phyloP scores from a whole-genome alignment of 176 grass and related monocot species.

The Triticum monococcum region DNA sequence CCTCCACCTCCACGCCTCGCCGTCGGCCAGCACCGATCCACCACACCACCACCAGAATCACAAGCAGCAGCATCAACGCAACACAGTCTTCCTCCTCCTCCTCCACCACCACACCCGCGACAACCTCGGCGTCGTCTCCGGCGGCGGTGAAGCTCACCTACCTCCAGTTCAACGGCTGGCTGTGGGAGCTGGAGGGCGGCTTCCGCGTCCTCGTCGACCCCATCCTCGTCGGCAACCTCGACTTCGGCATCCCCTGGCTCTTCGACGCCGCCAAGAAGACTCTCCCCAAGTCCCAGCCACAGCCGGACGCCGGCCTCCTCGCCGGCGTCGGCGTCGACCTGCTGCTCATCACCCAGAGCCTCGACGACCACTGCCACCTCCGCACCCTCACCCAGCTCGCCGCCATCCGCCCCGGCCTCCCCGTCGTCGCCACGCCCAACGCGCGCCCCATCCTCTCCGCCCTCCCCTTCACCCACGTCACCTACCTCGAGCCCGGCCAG shows the following conservation, averaged over 20 bases:
- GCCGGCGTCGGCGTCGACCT: constrained; percentile 41
- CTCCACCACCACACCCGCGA: not conserved
- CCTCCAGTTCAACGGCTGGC: constrained; percentile 80
- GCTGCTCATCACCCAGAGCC: constrained; percentile 92
- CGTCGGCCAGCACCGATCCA: not conserved
- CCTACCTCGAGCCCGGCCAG: constrained; percentile 79
- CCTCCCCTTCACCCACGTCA: constrained; percentile 55
- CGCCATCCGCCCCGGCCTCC: constrained; percentile 43
- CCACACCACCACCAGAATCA: not conserved
- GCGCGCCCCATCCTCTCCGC: constrained; percentile 48
- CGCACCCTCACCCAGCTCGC: constrained; percentile 67
- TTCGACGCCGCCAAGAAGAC: constrained; percentile 79
- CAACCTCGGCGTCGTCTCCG: not conserved
- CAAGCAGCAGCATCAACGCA: not conserved
- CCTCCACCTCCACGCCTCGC: not conserved
- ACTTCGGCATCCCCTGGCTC: constrained; percentile 84
- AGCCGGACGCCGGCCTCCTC: too few relatives aligned
- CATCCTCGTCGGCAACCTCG: constrained; percentile 40
- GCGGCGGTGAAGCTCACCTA: constrained; percentile 25
- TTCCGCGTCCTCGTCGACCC: constrained; percentile 78
- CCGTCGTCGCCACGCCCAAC: constrained; percentile 82
- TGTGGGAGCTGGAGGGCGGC: constrained; percentile 62
- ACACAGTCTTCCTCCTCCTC: not conserved
- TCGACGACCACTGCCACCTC: constrained; percentile 91
- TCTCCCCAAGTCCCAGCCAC: not conserved